Conservation (phyloP, 306 rosid species). For the Ormosia emarginata region DNA sequence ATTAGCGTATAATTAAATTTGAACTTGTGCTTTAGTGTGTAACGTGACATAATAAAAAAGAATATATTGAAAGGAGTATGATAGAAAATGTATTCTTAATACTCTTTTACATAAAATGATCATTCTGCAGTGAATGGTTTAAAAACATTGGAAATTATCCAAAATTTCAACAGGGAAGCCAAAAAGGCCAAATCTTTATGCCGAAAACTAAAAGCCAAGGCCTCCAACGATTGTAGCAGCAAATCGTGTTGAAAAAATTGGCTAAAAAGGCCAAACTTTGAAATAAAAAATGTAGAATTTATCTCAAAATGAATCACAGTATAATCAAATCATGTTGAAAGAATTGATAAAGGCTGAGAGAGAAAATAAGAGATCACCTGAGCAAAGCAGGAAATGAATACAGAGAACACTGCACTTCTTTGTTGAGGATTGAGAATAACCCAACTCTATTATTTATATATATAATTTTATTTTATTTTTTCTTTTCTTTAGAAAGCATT, state of each 20-base stretch:
- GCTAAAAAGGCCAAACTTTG: background rate
- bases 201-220: background rate
- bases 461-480: too few relatives aligned
- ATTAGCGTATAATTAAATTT: too few relatives aligned
- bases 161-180: background rate
- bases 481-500: too few relatives aligned
- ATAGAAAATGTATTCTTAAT: too few relatives aligned
- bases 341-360: background rate
- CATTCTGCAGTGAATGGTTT: background rate
- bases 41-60: too few relatives aligned
- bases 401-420: background rate
- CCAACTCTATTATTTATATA: too few relatives aligned
- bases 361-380: background rate
- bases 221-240: background rate
- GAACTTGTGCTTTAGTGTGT: too few relatives aligned
- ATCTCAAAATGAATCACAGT: background rate
- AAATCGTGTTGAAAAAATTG: background rate
- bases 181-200: background rate
- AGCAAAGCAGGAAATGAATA: background rate
- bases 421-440: background rate
- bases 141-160: background rate
- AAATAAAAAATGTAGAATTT: background rate
- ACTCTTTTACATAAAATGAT: too few relatives aligned
- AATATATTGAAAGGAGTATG: too few relatives aligned
- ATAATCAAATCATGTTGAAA: background rate